phyloP scores from a whole-genome alignment of 768 basidiomycete species.

The Pleurotus sapidus region DNA sequence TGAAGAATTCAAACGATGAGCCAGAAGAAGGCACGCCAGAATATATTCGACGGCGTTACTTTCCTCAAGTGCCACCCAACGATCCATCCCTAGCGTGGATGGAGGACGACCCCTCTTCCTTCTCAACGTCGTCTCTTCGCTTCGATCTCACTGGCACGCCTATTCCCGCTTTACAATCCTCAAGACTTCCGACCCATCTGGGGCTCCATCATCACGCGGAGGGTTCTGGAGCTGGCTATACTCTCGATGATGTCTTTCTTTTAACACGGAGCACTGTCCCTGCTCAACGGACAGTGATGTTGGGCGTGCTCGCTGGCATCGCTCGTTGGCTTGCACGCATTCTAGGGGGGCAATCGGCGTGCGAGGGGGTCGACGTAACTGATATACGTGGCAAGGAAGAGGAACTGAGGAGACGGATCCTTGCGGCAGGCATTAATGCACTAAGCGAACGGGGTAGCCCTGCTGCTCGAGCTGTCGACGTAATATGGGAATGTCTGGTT shows the following conservation, averaged over 20 bases:
- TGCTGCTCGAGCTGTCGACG: constrained; percentile 64
- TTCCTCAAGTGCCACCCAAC: constrained; percentile 64
- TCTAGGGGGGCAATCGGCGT: constrained; percentile 11
- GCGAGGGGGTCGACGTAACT: constrained; percentile 26
- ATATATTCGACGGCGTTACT: constrained; percentile 80
- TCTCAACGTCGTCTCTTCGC: constrained; percentile 43
- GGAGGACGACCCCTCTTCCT: constrained; percentile 26
- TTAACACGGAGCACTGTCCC: constrained; percentile 79
- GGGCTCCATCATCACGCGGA: constrained; percentile 92
- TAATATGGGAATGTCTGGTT: constrained; percentile 72
- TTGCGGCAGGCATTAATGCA: constrained; percentile 67
- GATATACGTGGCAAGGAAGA: constrained; percentile 37
- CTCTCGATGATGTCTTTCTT: constrained; percentile 79
- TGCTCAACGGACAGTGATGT: constrained; percentile 81
- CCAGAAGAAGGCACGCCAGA: constrained; percentile 76
- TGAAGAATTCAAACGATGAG: constrained; percentile 16
- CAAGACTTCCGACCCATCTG: constrained; percentile 73
- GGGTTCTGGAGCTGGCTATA: constrained; percentile 79
- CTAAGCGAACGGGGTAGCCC: constrained; percentile 64
- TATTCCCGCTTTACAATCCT: constrained; percentile 53
- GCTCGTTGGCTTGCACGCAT: constrained; percentile 16
- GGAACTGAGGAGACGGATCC: constrained; percentile 56
- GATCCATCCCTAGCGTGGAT: constrained; percentile 87
- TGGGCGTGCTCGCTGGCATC: constrained; percentile 66
- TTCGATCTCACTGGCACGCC: constrained; percentile 77